Evolutionary conservation across 371 early-diverging fungal species (phyloP).

Genomic region (Paraphysoderma sedebokerense): DNA sequence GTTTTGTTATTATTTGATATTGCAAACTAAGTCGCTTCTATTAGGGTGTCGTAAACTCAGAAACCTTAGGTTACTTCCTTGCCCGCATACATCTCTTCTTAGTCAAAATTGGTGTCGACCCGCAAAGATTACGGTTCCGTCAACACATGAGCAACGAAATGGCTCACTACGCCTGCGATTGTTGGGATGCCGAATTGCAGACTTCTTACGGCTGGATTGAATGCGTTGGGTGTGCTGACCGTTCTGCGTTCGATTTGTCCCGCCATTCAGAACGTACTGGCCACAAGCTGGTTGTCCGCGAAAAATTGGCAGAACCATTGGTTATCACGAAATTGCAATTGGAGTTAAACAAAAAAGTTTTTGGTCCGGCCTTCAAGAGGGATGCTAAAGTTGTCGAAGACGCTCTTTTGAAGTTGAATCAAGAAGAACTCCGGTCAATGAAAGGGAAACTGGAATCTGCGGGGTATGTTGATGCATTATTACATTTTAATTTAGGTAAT

Average conservation of each 20-base stretch:
- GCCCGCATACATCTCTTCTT: slow-evolving; percentile 92
- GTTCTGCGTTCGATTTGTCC: slow-evolving; percentile 95
- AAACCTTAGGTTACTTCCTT: slow-evolving; percentile 98
- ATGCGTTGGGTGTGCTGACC: slow-evolving; percentile 99
- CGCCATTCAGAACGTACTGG: slow-evolving; percentile 84
- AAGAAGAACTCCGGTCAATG: slow-evolving; percentile 37
- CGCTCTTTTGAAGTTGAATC: slow-evolving; percentile 40
- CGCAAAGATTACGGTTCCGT: slow-evolving; percentile 82
- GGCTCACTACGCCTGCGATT: slow-evolving; percentile 99
- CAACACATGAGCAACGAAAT: slow-evolving; percentile 99
- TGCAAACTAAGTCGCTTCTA: neutral
- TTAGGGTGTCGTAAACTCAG: slow-evolving; percentile 77
- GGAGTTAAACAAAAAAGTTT: slow-evolving; percentile 81
- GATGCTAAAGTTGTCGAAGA: slow-evolving; percentile 77
- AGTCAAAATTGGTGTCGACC: slow-evolving; percentile 83
- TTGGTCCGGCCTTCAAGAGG: slow-evolving; percentile 86
- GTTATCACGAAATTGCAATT: slow-evolving; percentile 58
- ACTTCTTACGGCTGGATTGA: slow-evolving; percentile 98
- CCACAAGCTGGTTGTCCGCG: slow-evolving; percentile 84
- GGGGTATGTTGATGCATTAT: slow-evolving; percentile 14
- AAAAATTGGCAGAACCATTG: slow-evolving; percentile 68
- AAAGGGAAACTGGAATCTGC: slow-evolving; percentile 31
- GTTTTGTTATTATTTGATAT: neutral
- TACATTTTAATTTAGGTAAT: neutral
- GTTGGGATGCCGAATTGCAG: slow-evolving; percentile 97